Evolutionary conservation across 176 grass and related monocot genomes (phyloP).

Genomic region (Melocanna baccifera): DNA sequence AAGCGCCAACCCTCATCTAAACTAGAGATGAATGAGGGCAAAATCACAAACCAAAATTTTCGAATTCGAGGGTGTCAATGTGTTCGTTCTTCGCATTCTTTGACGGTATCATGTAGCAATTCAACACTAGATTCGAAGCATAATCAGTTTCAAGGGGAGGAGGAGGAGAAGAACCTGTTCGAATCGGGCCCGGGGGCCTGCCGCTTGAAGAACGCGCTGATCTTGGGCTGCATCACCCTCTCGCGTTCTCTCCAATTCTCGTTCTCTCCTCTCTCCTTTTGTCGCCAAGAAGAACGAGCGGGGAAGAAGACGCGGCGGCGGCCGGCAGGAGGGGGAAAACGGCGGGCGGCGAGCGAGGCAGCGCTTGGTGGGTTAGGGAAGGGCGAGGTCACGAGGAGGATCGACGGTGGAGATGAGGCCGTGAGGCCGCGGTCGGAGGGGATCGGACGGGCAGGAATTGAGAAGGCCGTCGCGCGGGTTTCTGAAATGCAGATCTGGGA

Average conservation of each 20-base stretch:
- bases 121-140: neutral
- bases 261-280: neutral
- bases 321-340: neutral
- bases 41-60: neutral
- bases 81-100: neutral
- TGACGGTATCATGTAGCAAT: neutral
- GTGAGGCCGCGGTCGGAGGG: neutral
- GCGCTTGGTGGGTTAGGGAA: neutral
- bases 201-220: constrained; percentile 66
- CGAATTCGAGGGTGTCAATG: neutral
- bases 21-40: neutral
- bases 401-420: neutral
- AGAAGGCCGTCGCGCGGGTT: constrained; percentile 6
- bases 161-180: constrained; percentile 24
- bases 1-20: neutral
- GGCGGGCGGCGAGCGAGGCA: neutral
- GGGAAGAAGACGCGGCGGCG: neutral
- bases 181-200: neutral
- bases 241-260: neutral
- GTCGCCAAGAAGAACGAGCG: neutral
- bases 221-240: constrained; percentile 52
- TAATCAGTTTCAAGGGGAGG: neutral
- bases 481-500: neutral
- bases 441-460: neutral
- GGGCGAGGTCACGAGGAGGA: neutral